Conservation (phyloP, 495 filamentous ascomycete species). For the Daldinia loculata region DNA sequence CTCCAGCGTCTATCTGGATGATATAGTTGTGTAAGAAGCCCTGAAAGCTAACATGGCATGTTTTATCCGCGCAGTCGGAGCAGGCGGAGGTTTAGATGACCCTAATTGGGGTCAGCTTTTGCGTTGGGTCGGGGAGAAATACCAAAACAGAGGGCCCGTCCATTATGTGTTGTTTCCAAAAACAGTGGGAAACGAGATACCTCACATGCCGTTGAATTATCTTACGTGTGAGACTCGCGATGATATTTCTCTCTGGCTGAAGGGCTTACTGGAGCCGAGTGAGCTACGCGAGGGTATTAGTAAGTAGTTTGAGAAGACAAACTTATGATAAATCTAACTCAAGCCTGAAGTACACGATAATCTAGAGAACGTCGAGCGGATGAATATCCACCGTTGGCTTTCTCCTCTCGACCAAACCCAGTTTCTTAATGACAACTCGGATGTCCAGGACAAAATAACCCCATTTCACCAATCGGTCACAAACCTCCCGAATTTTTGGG, state of each 20-base stretch:
- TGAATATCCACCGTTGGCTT: neutral
- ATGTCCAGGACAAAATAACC: neutral
- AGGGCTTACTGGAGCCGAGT: neutral
- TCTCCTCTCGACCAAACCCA: neutral
- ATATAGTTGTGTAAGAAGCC: neutral
- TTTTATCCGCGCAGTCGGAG: neutral
- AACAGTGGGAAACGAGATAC: neutral
- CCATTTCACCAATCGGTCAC: neutral
- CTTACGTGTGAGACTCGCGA: neutral
- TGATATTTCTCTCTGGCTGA: neutral
- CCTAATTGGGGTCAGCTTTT: slow-evolving; percentile 5
- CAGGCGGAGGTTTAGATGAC: slow-evolving; percentile 2
- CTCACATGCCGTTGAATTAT: neutral
- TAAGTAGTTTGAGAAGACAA: neutral
- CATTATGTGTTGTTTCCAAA: neutral
- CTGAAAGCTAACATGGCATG: neutral
- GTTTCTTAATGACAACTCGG: neutral
- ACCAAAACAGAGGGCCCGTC: neutral
- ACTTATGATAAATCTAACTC: neutral
- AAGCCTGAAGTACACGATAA: neutral
- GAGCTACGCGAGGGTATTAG: neutral
- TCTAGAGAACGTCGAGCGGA: neutral
- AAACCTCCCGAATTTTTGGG: neutral
- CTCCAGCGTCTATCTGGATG: neutral
- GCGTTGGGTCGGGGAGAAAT: slow-evolving; percentile 8